Evolutionary conservation across 306 rosid genomes (phyloP).

Genomic region (Begonia loranthoides): DNA sequence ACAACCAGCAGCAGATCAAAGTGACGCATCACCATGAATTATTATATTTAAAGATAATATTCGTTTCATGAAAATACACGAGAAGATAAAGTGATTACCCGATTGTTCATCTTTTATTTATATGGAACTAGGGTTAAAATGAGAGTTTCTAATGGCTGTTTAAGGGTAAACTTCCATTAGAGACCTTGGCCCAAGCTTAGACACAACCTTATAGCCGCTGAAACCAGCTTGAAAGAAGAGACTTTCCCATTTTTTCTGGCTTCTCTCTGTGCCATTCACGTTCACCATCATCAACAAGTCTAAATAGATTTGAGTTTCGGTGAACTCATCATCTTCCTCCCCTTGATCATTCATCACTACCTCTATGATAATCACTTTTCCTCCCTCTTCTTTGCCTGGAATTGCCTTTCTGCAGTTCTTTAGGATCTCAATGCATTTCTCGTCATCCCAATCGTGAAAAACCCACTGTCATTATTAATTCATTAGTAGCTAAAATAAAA

Average conservation of each 20-base stretch:
- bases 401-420: constrained; percentile 18
- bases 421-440: constrained; percentile 12
- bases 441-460: constrained; percentile 24
- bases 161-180: constrained; percentile 44
- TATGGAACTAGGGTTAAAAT: too few species aligned
- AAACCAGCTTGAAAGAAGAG: constrained; percentile 40
- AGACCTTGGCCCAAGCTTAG: constrained; percentile 31
- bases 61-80: too few species aligned
- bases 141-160: background rate
- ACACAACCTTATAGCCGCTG: constrained; percentile 21
- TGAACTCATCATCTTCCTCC: constrained; percentile 15
- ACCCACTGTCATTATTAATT: constrained; percentile 14
- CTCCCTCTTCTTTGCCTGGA: constrained; percentile 8
- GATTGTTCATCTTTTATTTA: too few species aligned
- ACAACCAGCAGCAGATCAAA: too few species aligned
- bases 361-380: constrained; percentile 20
- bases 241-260: constrained; percentile 37
- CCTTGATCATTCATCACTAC: constrained; percentile 17
- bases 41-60: too few species aligned
- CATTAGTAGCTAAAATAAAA: too few species aligned
- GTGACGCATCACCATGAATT: too few species aligned
- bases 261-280: constrained; percentile 31
- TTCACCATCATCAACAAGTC: constrained; percentile 34
- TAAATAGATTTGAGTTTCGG: constrained; percentile 20
- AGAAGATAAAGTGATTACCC: too few species aligned